Evolutionary conservation across 2,329 filamentous ascomycete species (phyloP).

Genomic region (Colletotrichum lindemuthianum): DNA sequence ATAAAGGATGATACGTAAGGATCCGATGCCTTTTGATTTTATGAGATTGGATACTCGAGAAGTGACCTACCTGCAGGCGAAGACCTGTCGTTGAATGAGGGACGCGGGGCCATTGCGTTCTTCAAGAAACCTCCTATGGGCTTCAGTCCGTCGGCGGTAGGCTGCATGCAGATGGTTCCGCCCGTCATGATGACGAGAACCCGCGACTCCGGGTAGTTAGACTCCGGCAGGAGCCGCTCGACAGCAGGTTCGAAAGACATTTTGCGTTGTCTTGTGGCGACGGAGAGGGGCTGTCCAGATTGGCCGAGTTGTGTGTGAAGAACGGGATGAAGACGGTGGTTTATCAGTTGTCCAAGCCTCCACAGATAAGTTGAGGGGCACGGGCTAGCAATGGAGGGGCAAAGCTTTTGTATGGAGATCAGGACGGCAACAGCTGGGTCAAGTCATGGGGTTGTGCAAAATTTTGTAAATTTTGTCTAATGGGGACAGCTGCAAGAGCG

Average conservation of each 20-base stretch:
- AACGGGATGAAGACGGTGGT: slow-evolving; percentile 12
- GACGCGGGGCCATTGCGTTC: slow-evolving; percentile 81
- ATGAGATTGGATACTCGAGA: not conserved
- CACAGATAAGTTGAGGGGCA: slow-evolving; percentile 32
- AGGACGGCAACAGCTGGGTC: slow-evolving; percentile 23
- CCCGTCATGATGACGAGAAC: slow-evolving; percentile 93
- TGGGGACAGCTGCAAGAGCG: slow-evolving; percentile 19
- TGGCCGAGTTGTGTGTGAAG: not conserved
- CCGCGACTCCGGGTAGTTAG: slow-evolving; percentile 73
- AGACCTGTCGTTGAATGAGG: slow-evolving; percentile 85
- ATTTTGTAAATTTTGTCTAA: slow-evolving; percentile 34
- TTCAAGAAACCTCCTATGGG: slow-evolving; percentile 85
- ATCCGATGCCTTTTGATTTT: too few relatives aligned
- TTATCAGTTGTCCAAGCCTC: slow-evolving; percentile 22
- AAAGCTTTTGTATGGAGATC: slow-evolving; percentile 32
- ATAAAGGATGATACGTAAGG: too few relatives aligned
- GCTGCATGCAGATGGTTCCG: slow-evolving; percentile 91
- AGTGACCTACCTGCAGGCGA: slow-evolving; percentile 54
- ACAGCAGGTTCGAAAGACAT: slow-evolving; percentile 26
- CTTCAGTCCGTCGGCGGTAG: slow-evolving; percentile 80
- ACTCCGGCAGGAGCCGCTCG: slow-evolving; percentile 29
- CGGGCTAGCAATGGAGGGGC: slow-evolving; percentile 31
- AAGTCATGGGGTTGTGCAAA: slow-evolving; percentile 33
- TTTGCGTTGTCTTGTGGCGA: not conserved
- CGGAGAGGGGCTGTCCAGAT: not conserved